Evolutionary conservation across 1,284 basidiomycete species (phyloP), one percentile per base, ranked within the genome.

Genomic region (Prillingera fragicola): DNA sequence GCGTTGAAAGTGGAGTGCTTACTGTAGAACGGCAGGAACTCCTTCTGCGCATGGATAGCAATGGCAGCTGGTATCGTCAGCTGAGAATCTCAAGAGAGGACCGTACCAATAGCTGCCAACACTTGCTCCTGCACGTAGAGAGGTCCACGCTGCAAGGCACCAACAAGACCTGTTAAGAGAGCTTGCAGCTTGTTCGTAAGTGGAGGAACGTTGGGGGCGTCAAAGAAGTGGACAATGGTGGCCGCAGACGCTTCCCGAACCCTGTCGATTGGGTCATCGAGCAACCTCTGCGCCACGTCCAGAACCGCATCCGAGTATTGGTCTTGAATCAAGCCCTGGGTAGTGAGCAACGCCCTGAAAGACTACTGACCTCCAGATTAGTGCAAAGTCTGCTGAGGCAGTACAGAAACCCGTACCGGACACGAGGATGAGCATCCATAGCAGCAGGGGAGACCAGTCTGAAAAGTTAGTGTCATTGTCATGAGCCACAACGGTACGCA

Each of bases 151-250:
- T 33, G 23, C 14, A 40, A 23, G 14, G 36, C 37, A 24, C 24
- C 37, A 14, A 52, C 27, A 3, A 52, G 41, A 9, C 38, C 36
- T 1, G 47, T 38, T n/a, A 52, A 46, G 18, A 48, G 39, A 1
- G 38, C 19, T 29, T 48, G 85, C 13, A 90, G 77, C 63, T 85
- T 86, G 0, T 82, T 82, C 1, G 83, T 57, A 3, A 87, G 77
- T 0, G 78, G 80, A 15, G 83, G 77, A n/a, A 79, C 75, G 53
- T 80, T 81, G 24, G 85, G 83, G 28, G 83, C 83, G 63, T 88
- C 83, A 67, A 85, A 90, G 69, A 89, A 89, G 66, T 89, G 89
- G 60, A 88, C 86, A n/a, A 89, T 74, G 0, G 85, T 85, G 0
- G 87, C 83, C 0, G 85, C 85, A 0, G 87, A 85, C 55, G 90